Base-by-base conservation (phyloP, 2,329 filamentous ascomycete genomes). In the Colletotrichum plurivorum region DNA sequence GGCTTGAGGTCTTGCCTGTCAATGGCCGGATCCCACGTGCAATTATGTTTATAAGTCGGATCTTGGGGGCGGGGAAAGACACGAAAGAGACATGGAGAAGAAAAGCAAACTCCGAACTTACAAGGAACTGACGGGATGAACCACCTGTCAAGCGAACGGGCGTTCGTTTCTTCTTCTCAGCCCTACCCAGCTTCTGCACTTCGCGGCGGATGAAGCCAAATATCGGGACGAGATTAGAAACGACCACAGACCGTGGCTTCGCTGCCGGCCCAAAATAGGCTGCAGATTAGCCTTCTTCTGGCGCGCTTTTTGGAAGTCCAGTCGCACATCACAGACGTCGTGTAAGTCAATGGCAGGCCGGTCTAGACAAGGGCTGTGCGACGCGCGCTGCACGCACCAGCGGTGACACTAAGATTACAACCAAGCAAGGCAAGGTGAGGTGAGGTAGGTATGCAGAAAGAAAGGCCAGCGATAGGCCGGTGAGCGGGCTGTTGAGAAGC, bases 91-190 rank as follows among this genome's bases (percentile, higher is more conserved):
- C 31, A 53, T 18, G 25, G 16, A 12, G 60, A 41, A 20, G 27
- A 64, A 25, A 55, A 57, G 43, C 5, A 41, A 45, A 43, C 46
- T n/a, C n/a, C 46, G 45, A 27, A 43, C 61, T 49, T 43, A 43
- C 54, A 56, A 18, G 63, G 60, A 9, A 36, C 6, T 36, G 31
- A 43, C 16, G 22, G 20, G 54, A 65, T 54, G 22, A 55, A 20
- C 25, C 31, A 36, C 31, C 31, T 36, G 20, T 57, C 39, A 25
- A 48, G 31, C 18, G 18, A 22, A 54, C 13, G 9, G 25, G 10
- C 20, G 31, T 39, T 53, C 36, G 53, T 56, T 67, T 41, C 57
- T 59, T 69, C 66, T 65, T 59, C 61, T 65, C 66, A 69, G 66
- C 66, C 61, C 66, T 69, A 36, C 49, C n/a, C 27, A 43, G 48